Evolutionary conservation across 1,284 basidiomycete genomes (phyloP), one percentile per base, ranked within the genome.

Genomic region (Pascua sp.): DNA sequence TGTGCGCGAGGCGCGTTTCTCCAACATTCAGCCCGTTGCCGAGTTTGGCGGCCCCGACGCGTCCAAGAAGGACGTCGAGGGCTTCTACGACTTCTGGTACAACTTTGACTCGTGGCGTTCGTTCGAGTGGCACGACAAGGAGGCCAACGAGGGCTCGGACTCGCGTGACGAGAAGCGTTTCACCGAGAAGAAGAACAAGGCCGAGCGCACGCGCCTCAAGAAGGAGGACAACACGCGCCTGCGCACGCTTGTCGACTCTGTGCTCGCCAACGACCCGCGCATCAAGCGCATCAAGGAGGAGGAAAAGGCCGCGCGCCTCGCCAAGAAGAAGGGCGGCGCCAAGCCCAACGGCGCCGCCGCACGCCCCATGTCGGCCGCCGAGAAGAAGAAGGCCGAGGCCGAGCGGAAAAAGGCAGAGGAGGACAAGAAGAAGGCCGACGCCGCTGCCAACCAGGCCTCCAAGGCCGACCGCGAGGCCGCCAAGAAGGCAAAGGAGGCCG

Each of bases 121-220:
- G 77, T 98, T 98, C 75, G 95, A 98, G 80, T 98, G 94, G 82
- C 81, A 91, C 68, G 95, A 98, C 81, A 98, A 98, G 83, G 95
- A 98, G 77, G 88, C 92, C 64, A 97, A 97, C 78, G 95, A 98
- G 79, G 95, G 95, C 36, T 91, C 89, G 63, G 95, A 98, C 76
- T 91, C 84, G 89, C 95, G 96, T 65, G 95, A 98, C 76, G 94
- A 98, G 76, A 98, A 98, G 81, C 90, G 96, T 45, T 97, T 94
- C 80, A 92, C 91, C 8, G 96, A 98, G 80, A 98, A 98, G 84
- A 98, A 98, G 85, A 98, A 98, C 86, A 95, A 96, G 79, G 81
- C 90, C 18, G 96, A 98, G 79, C 91, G 96, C 47, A 89, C 91
- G 2, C 85, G 91, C 56, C 84, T 92, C 78, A 98, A 98, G 84